Base-by-base conservation (phyloP, 768 basidiomycete genomes). In the Boletus vinaceobasis region DNA sequence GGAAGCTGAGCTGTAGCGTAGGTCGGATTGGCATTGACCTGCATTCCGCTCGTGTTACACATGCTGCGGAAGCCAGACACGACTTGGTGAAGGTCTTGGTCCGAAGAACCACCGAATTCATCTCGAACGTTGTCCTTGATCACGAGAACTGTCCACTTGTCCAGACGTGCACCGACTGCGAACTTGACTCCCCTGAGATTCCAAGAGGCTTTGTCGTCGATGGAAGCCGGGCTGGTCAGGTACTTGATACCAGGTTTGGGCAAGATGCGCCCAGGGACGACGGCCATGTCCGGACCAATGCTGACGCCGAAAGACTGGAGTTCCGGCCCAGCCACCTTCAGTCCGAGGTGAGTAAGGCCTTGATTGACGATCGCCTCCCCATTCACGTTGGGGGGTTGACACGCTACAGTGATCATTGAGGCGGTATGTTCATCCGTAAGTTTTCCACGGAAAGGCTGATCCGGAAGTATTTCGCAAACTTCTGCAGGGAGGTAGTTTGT, bases 121-220 rank as follows among this genome's bases (percentile, higher is more conserved):
- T 82, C 80, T n/a, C 80, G 65, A 48, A 76, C 77, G 13, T 78
- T 74, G 58, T 90, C 89, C 53, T 75, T 72, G 59, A 93, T 82
- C 40, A 90, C 71, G 14, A 93, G 71, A 11, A 90, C 85, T 1
- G 77, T 80, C 87, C 88, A 90, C 23, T 79, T 80, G 23, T 74
- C 73, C 46, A 93, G 68, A 14, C 61, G 69, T 7, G 75, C 82
- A 10, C 87, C 87, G 26, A 65, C 70, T 3, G 81, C 72, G 62
- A 92, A 92, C 60, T 79, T 82, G 77, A 71, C 76, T 42, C 78
- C 75, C 44, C 79, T 70, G 45, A 83, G 63, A 56, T 83, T 82
- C 80, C 80, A 82, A 44, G 77, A 75, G 32, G 80, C 81, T 46
- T 63, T 70, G 1, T 80, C 75, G 56, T 80, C 77, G 21, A 80